Evolutionary conservation across 345 rosid genomes (phyloP).

Genomic region (Cardamine resedifolia): DNA sequence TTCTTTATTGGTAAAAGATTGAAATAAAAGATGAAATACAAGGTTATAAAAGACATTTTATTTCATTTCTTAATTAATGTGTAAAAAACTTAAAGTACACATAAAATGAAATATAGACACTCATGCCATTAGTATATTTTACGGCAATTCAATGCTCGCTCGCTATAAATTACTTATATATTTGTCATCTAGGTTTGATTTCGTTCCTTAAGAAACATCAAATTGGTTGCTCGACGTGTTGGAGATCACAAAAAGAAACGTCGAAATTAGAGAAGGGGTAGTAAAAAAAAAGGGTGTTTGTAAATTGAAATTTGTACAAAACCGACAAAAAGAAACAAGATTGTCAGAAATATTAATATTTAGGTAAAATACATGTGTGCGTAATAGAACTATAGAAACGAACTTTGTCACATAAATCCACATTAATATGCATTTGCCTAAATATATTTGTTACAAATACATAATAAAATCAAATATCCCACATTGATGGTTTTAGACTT

Average conservation of each 20-base stretch:
- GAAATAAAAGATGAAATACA: too few relatives aligned
- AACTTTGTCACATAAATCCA: background rate
- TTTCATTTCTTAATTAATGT: too few relatives aligned
- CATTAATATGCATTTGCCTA: conserved; percentile 1
- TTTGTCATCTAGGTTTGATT: background rate
- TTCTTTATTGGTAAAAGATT: too few relatives aligned
- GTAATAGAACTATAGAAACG: conserved; percentile 7
- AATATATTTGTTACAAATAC: background rate
- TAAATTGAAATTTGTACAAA: conserved; percentile 1
- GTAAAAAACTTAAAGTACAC: too few relatives aligned
- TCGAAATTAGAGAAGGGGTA: conserved; percentile 32
- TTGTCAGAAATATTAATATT: conserved; percentile 34
- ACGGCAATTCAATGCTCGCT: background rate
- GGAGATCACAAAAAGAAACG: conserved; percentile 39
- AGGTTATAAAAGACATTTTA: too few relatives aligned
- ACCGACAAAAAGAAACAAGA: conserved; percentile 38
- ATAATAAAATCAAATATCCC: background rate
- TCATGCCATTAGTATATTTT: conserved; percentile 19
- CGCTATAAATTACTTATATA: background rate
- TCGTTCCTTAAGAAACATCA: conserved; percentile 8
- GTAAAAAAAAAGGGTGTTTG: background rate
- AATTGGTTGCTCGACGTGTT: conserved; percentile 32
- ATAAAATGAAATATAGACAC: background rate
- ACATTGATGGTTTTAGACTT: background rate
- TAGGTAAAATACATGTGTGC: conserved; percentile 25